A percentile compares a stretch with the other conserved stretches of the same genome.
Evolutionary conservation across 306 rosid species (phyloP).

Genomic region (Albizia julibrissin): DNA sequence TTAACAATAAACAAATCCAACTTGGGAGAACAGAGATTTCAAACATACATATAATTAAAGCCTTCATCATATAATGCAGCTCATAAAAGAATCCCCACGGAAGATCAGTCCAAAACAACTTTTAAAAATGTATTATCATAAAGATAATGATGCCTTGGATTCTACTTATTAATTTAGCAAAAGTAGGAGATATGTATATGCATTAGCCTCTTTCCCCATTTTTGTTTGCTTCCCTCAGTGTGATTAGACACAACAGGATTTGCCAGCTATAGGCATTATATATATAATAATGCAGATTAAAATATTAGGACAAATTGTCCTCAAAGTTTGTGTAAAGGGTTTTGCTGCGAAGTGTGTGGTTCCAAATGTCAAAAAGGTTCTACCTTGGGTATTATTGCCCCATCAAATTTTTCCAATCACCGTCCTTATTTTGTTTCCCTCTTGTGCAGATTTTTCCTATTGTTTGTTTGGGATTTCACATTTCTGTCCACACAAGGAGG

Average conservation of each 20-base stretch:
- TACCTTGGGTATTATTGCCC: background rate
- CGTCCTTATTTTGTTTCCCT: background rate
- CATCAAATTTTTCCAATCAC: background rate
- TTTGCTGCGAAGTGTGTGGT: slow-evolving; percentile 28
- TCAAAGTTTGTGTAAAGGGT: slow-evolving; percentile 7
- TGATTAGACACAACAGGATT: slow-evolving; percentile 36
- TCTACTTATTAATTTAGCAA: slow-evolving; percentile 9
- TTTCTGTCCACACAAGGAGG: slow-evolving; percentile 25
- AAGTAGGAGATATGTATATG: slow-evolving; percentile 28
- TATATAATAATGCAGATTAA: slow-evolving; percentile 7
- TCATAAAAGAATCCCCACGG: slow-evolving; percentile 38
- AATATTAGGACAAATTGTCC: slow-evolving; percentile 17
- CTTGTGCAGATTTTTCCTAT: background rate
- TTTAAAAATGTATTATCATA: slow-evolving; percentile 23
- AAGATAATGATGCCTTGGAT: slow-evolving; percentile 46
- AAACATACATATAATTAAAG: slow-evolving; percentile 33
- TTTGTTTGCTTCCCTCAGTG: slow-evolving; percentile 42
- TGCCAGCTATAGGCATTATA: slow-evolving; percentile 55
- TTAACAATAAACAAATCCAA: slow-evolving; percentile 49
- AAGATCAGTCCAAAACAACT: slow-evolving; percentile 34
- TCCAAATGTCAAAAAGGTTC: slow-evolving; percentile 45
- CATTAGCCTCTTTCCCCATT: slow-evolving; percentile 54
- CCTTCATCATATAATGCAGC: slow-evolving; percentile 32
- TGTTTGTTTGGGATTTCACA: background rate
- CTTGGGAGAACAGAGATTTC: slow-evolving; percentile 41